phyloP scores from a whole-genome alignment of 2,329 filamentous ascomycete species.

The Fusarium papillatum region DNA sequence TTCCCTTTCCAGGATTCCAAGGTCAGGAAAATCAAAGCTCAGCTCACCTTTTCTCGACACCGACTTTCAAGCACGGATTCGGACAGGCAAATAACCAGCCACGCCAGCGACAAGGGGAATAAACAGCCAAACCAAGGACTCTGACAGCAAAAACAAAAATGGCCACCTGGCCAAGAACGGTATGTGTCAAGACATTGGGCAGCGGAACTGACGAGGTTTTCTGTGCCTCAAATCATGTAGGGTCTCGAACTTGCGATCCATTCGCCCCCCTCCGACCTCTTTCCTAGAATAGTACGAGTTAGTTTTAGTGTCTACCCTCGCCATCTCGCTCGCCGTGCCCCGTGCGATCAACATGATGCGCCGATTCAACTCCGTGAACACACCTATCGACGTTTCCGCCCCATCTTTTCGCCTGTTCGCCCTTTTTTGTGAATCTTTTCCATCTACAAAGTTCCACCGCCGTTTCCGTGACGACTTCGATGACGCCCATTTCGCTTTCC shows the following conservation, averaged over 20 bases:
- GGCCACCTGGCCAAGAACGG: constrained; percentile 10
- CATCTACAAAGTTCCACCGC: constrained; percentile 18
- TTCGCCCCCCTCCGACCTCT: constrained; percentile 3
- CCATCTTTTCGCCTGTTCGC: neutral
- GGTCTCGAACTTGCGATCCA: neutral
- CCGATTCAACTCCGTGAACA: constrained; percentile 27
- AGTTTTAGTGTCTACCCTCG: constrained; percentile 20
- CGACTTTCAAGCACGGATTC: constrained; percentile 36
- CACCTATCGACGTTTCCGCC: constrained; percentile 3
- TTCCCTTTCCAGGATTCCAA: constrained; percentile 18
- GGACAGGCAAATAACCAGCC: constrained; percentile 18
- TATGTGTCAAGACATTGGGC: constrained; percentile 34
- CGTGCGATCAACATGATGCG: constrained; percentile 15
- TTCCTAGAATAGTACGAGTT: constrained; percentile 27
- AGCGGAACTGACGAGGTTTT: constrained; percentile 32
- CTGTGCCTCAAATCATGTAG: constrained; percentile 18
- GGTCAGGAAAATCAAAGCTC: constrained; percentile 25
- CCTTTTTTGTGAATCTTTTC: constrained; percentile 14
- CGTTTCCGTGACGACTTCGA: constrained; percentile 28
- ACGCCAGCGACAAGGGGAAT: constrained; percentile 11
- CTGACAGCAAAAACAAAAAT: neutral
- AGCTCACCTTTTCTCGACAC: constrained; percentile 30
- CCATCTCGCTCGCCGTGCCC: constrained; percentile 15
- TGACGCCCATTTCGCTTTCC: constrained; percentile 25
- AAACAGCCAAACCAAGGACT: constrained; percentile 9